phyloP scores from a whole-genome alignment of 306 rosid genomes.

The Phaseolus lunatus region DNA sequence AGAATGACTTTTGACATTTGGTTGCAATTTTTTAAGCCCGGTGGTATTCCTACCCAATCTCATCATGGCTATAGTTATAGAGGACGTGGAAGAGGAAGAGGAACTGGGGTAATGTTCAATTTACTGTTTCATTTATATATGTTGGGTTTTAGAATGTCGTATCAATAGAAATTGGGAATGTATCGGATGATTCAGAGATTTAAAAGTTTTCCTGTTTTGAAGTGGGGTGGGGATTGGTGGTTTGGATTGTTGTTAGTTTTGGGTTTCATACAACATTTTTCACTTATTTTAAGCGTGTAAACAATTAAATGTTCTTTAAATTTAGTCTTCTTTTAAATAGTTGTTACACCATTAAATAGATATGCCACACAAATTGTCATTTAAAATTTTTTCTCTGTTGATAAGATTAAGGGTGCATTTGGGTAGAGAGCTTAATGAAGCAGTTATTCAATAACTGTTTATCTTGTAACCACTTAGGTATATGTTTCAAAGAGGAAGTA shows the following conservation, averaged over 20 bases:
- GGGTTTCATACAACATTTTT: background rate
- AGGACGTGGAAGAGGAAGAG: conserved; percentile 85
- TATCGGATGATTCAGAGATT: conserved; percentile 5
- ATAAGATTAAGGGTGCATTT: too few relatives aligned
- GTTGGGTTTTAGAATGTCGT: background rate
- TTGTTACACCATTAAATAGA: background rate
- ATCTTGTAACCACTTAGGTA: too few relatives aligned
- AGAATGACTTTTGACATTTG: conserved; percentile 42
- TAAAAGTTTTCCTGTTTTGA: background rate
- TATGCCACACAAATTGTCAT: background rate
- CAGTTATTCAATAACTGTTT: too few relatives aligned
- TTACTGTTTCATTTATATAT: conserved; percentile 21
- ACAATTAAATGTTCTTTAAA: background rate
- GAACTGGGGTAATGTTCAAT: conserved; percentile 66
- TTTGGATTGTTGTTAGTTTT: background rate
- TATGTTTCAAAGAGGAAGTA: too few relatives aligned
- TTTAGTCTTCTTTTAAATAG: background rate
- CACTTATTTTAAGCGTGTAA: background rate
- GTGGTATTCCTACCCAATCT: conserved; percentile 62
- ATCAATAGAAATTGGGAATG: conserved; percentile 1
- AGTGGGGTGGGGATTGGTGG: background rate
- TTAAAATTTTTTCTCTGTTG: too few relatives aligned
- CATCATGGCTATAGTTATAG: conserved; percentile 58
- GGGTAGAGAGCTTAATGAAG: too few relatives aligned
- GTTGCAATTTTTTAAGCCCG: conserved; percentile 56